These are phyloP conservation scores for Choricystis sp. DNA, from an alignment of 139 green algal species.

Conservation along the genomic window DNA sequence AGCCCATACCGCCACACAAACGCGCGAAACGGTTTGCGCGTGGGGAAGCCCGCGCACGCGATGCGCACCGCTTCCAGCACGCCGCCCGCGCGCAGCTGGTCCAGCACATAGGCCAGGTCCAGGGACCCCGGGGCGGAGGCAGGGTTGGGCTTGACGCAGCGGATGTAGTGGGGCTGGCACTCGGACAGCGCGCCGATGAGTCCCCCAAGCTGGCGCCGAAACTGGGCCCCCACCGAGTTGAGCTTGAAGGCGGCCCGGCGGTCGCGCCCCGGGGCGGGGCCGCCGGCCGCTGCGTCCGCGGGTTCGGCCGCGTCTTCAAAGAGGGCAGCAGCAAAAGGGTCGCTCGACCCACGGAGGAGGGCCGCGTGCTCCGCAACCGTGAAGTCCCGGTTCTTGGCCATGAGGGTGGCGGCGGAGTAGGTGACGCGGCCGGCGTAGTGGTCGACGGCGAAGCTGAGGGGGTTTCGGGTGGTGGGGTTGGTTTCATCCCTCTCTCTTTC, in stretches of 20 bases:
- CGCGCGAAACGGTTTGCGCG: constrained; percentile 40
- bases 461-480: too few species aligned
- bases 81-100: constrained; percentile 88
- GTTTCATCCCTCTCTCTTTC: too few species aligned
- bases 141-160: constrained; percentile 87
- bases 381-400: constrained; percentile 77
- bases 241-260: constrained; percentile 25
- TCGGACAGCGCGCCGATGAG: constrained; percentile 49
- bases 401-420: constrained; percentile 25
- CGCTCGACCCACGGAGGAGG: constrained; percentile 22
- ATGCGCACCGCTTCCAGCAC: constrained; percentile 94
- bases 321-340: constrained; percentile 14
- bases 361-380: constrained; percentile 52
- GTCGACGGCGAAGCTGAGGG: constrained; percentile 45
- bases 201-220: constrained; percentile 58
- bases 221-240: constrained; percentile 45
- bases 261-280: constrained; percentile 3
- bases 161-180: constrained; percentile 47
- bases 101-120: constrained; percentile 56
- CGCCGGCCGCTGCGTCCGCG: constrained; percentile 1
- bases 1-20: constrained; percentile 32
- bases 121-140: constrained; percentile 43
- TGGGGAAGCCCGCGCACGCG: constrained; percentile 82
- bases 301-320: constrained; percentile 27
- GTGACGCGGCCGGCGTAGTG: constrained; percentile 54